phyloP scores from a whole-genome alignment of 192 early-diverging fungal species.

The Thamnidium elegans region DNA sequence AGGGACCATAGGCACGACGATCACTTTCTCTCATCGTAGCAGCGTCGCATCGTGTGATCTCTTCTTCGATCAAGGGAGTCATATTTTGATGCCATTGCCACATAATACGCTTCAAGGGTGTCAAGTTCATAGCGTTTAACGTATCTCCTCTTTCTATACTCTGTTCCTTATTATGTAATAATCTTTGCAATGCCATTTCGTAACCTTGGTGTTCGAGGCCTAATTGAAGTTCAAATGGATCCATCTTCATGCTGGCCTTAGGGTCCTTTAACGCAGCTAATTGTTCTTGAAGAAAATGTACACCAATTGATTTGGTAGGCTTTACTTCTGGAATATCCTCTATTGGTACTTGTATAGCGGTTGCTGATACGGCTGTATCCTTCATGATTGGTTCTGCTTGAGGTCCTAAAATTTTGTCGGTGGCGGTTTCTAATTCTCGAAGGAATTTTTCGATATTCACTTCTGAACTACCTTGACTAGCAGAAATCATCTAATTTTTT shows the following conservation, averaged over 20 bases:
- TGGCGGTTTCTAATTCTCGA: constrained; percentile 20
- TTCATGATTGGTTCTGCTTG: neutral
- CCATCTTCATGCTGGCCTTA: constrained; percentile 32
- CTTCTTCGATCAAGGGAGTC: constrained; percentile 64
- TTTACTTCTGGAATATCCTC: constrained; percentile 16
- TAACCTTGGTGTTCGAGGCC: constrained; percentile 82
- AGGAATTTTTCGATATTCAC: constrained; percentile 35
- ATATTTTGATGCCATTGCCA: constrained; percentile 77
- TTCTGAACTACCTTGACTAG: constrained; percentile 11
- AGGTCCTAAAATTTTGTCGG: constrained; percentile 12
- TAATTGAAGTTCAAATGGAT: constrained; percentile 70
- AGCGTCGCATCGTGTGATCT: constrained; percentile 51
- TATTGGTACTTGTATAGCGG: neutral
- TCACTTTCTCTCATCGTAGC: constrained; percentile 35
- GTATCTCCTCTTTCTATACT: constrained; percentile 56
- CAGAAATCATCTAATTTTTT: constrained; percentile 18
- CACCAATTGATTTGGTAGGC: constrained; percentile 59
- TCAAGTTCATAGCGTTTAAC: constrained; percentile 49
- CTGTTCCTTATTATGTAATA: constrained; percentile 51
- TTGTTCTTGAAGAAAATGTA: constrained; percentile 68
- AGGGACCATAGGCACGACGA: constrained; percentile 56
- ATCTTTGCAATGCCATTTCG: constrained; percentile 66
- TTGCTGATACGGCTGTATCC: neutral
- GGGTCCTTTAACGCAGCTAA: constrained; percentile 53
- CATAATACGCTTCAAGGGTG: constrained; percentile 55